Percentiles rank a stretch among this genome's conserved stretches.
Conservation (phyloP, 495 filamentous ascomycete species). For the Talaromyces nanjingensis region DNA sequence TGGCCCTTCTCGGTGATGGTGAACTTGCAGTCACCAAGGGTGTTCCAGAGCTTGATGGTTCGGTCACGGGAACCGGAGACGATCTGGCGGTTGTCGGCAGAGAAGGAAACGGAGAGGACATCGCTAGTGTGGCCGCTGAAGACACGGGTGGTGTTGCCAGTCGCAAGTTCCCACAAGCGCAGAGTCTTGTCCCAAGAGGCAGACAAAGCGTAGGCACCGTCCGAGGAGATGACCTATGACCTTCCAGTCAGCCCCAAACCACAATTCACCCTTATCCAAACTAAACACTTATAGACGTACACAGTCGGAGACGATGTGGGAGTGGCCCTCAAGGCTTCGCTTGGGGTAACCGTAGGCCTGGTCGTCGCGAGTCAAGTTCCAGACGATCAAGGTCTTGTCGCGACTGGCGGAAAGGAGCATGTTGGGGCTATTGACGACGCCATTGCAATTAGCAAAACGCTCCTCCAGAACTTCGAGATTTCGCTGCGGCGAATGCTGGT, state of each 20-base stretch:
- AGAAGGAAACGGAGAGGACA: constrained; percentile 99
- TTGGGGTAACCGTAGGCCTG: constrained; percentile 96
- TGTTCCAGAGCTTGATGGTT: constrained; percentile 99
- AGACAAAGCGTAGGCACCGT: constrained; percentile 98
- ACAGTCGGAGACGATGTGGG: constrained; percentile 99
- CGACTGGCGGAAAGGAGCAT: constrained; percentile 97
- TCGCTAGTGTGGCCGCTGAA: constrained; percentile 99
- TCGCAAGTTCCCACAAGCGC: constrained; percentile 97
- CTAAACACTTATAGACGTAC: constrained; percentile 50
- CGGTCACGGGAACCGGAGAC: constrained; percentile 97
- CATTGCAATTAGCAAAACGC: constrained; percentile 19
- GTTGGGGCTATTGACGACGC: constrained; percentile 69
- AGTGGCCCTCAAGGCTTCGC: constrained; percentile 96
- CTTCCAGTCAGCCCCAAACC: constrained; percentile 28
- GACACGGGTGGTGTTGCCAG: constrained; percentile 89
- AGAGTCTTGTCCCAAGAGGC: constrained; percentile 99
- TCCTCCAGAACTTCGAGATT: constrained; percentile 19
- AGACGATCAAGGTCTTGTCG: constrained; percentile 99
- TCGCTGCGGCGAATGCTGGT: background rate
- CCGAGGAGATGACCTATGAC: constrained; percentile 91
- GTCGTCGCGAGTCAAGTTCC: constrained; percentile 99
- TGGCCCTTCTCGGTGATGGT: constrained; percentile 99
- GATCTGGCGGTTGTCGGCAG: constrained; percentile 99
- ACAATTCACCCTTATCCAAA: constrained; percentile 12
- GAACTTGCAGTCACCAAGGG: constrained; percentile 99